Percentiles rank a stretch among this genome's conserved stretches.
phyloP scores from a whole-genome alignment of 2,329 filamentous ascomycete genomes.

The Knoxdaviesia proteae region DNA sequence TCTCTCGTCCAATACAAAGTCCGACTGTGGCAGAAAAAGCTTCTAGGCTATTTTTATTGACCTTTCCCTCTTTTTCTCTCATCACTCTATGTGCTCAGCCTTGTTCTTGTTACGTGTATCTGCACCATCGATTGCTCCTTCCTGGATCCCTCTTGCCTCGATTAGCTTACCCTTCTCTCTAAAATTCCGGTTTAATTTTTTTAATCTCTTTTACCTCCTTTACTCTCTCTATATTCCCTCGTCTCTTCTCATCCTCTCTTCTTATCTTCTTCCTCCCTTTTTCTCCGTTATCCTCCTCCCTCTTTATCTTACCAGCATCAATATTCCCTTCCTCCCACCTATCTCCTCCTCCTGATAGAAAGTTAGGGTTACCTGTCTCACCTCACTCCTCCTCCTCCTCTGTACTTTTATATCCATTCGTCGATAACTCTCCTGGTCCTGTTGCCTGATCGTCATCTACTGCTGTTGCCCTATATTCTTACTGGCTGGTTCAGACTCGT shows the following conservation, averaged over 20 bases:
- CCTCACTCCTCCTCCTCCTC: conserved; percentile 1
- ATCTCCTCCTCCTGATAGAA: neutral
- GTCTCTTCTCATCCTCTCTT: neutral
- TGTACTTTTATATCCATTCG: no score
- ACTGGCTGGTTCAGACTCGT: no score
- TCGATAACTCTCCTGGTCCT: no score
- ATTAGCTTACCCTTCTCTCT: neutral
- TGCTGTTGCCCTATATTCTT: no score
- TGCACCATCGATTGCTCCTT: no score
- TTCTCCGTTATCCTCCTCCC: neutral
- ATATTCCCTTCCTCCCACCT: neutral
- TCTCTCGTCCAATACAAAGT: no score
- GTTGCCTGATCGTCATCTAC: no score
- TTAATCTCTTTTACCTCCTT: no score
- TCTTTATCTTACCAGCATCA: neutral
- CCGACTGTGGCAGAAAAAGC: no score
- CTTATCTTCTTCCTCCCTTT: neutral
- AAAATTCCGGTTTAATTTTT: no score
- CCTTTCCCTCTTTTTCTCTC: neutral
- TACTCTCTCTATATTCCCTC: neutral
- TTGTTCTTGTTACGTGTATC: no score
- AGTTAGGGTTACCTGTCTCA: neutral
- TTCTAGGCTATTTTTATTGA: neutral
- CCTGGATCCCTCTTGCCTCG: neutral
- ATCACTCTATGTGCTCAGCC: neutral